Base-by-base conservation (phyloP, 106 monocot genomes). In the Phalaenopsis aphrodite region DNA sequence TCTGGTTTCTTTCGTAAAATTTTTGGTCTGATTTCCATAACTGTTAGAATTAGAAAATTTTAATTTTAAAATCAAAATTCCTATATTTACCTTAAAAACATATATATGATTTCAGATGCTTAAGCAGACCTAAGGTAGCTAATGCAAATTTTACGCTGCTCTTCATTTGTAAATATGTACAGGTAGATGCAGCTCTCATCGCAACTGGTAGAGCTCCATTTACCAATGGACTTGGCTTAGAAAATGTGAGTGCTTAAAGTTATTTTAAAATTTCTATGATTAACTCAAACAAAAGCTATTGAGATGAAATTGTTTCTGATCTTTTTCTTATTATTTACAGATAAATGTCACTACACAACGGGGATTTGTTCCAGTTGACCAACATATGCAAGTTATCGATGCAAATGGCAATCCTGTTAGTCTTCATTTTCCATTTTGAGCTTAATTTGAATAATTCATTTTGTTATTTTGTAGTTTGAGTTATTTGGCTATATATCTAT, bases 101-200 rank as follows among this genome's bases (percentile, higher is more conserved):
- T 69, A 24, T 21, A 69, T 39, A 12, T 1, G 8, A 69, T 38
- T 69, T 39, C 38, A 69, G 39, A 38, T 69, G n/a, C 69, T 39
- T 39, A 69, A 69, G 69, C 14, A 69, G 14, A 4, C 14, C n/a
- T 38, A 14, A 21, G 9, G 38, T 38, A 38, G 14, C 39, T 69
- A 69, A 69, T 69, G 69, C 69, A 39, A 69, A 24, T 6, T 65
- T 65, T 24, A 3, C 41, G 71, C 71, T 42, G 43, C 74, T 18
- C 18, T n/a, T 8, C 74, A 39, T 42, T 74, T 74, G 19, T 74
- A 74, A 43, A 42, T 74, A 45, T 10, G 17, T 84, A 38, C 77
- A 99, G 98, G 94, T 99, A 46, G 98, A 99, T 90, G 98, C 98
- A 85, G 98, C 98, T 19, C 94, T 99, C 78, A 93, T 99, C 74